phyloP scores from a whole-genome alignment of 208 protist species.

The Wallacemonas collosoma region DNA sequence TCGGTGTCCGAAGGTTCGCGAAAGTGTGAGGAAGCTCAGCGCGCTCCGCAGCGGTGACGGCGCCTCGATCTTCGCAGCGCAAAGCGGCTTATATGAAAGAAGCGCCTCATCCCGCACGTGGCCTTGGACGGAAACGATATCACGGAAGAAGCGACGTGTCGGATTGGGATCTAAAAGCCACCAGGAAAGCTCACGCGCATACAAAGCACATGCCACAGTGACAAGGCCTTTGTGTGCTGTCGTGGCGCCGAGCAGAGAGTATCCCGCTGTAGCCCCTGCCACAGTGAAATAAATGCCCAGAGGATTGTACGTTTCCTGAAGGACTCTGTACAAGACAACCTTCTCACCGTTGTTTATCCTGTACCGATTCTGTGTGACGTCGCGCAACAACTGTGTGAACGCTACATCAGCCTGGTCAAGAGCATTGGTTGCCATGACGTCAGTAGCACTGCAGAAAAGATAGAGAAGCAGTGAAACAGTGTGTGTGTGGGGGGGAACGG shows the following conservation, averaged over 20 bases:
- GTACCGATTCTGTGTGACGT: slow-evolving; percentile 27
- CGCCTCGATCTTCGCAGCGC: background rate
- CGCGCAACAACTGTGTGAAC: slow-evolving; percentile 27
- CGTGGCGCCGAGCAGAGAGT: slow-evolving; percentile 11
- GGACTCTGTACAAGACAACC: slow-evolving; percentile 33
- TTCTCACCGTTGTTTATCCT: slow-evolving; percentile 30
- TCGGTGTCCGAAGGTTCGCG: background rate
- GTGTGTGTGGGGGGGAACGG: background rate
- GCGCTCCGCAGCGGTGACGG: background rate
- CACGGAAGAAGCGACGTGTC: slow-evolving; percentile 36
- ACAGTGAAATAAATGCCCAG: slow-evolving; percentile 31
- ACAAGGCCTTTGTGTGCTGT: slow-evolving; percentile 11
- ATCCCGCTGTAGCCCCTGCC: slow-evolving; percentile 25
- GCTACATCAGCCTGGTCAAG: slow-evolving; percentile 20
- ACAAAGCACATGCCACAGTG: slow-evolving; percentile 23
- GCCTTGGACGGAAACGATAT: slow-evolving; percentile 35
- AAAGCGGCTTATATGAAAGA: slow-evolving; percentile 7
- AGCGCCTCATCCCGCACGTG: slow-evolving; percentile 19
- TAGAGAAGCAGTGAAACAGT: background rate
- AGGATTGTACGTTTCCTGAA: slow-evolving; percentile 38
- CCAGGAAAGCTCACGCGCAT: slow-evolving; percentile 40
- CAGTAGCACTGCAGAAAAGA: background rate
- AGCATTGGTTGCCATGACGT: background rate
- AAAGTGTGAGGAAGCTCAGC: slow-evolving; percentile 1
- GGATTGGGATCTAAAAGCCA: slow-evolving; percentile 27